phyloP scores from a whole-genome alignment of 192 early-diverging fungal genomes.

The Phycomyces blakesleeanus region DNA sequence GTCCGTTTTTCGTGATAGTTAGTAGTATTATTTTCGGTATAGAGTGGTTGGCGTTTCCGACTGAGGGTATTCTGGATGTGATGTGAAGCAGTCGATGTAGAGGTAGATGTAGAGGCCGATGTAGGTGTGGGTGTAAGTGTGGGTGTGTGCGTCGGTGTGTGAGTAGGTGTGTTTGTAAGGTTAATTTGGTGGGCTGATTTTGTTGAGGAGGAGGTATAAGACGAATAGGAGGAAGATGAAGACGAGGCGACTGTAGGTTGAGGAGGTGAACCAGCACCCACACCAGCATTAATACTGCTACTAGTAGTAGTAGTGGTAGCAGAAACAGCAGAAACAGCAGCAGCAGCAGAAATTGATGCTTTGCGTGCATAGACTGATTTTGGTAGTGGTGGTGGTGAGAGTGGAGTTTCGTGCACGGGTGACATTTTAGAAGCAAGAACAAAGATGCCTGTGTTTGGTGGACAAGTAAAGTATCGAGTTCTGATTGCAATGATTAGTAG shows the following conservation, averaged over 20 bases:
- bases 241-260: conserved; percentile 1
- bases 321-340: too few species aligned
- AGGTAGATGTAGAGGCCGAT: background rate
- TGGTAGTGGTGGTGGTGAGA: background rate
- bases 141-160: too few species aligned
- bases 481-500: conserved; percentile 20
- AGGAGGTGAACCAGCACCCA: too few species aligned
- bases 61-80: background rate
- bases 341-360: too few species aligned
- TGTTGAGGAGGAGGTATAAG: conserved; percentile 10
- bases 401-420: conserved; percentile 1
- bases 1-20: too few species aligned
- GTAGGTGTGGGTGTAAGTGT: background rate
- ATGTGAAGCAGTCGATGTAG: background rate
- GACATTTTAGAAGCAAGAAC: conserved; percentile 53
- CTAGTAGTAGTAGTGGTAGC: too few species aligned
- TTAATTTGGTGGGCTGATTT: background rate
- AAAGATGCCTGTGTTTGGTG: conserved; percentile 68
- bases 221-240: background rate
- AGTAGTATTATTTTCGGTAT: too few species aligned
- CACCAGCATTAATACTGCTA: too few species aligned
- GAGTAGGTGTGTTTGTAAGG: too few species aligned
- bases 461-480: conserved; percentile 63
- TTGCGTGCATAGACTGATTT: too few species aligned
- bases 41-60: too few species aligned